phyloP scores from a whole-genome alignment of 129 eudicot species.

The Tanacetum coccineum region DNA sequence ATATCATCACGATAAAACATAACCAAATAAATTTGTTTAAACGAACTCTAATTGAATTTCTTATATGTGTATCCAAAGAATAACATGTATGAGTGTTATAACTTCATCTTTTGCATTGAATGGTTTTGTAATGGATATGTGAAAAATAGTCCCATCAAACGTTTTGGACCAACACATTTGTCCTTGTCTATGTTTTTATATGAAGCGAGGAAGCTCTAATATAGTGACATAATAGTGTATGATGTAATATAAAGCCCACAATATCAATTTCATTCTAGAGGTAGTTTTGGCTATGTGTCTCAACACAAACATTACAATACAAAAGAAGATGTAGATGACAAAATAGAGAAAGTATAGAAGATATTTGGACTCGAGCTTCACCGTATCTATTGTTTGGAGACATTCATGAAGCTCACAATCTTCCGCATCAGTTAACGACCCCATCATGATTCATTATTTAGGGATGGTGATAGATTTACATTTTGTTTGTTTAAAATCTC shows the following conservation, averaged over 20 bases:
- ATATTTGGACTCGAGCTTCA: conserved; percentile 29
- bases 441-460: conserved; percentile 25
- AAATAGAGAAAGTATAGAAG: conserved; percentile 11
- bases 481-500: conserved; percentile 19
- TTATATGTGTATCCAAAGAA: too few relatives aligned
- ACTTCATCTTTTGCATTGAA: too few relatives aligned
- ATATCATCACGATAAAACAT: too few relatives aligned
- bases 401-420: conserved; percentile 21
- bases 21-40: too few relatives aligned
- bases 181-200: conserved; percentile 23
- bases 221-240: conserved; percentile 6
- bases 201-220: conserved; percentile 2
- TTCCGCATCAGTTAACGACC: conserved; percentile 27
- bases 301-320: conserved; percentile 8
- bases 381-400: conserved; percentile 24
- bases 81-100: too few relatives aligned
- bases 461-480: conserved; percentile 18
- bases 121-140: background rate
- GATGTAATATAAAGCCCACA: conserved; percentile 15
- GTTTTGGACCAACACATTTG: conserved; percentile 9
- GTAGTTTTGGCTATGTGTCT: conserved; percentile 22
- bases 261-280: conserved; percentile 17
- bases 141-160: conserved; percentile 24
- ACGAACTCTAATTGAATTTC: too few relatives aligned
- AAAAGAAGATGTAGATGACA: conserved; percentile 22